These are phyloP conservation scores for Pseudogymnoascus sp. DNA, from an alignment of 2,329 filamentous ascomycete genomes.

Conservation along the genomic window DNA sequence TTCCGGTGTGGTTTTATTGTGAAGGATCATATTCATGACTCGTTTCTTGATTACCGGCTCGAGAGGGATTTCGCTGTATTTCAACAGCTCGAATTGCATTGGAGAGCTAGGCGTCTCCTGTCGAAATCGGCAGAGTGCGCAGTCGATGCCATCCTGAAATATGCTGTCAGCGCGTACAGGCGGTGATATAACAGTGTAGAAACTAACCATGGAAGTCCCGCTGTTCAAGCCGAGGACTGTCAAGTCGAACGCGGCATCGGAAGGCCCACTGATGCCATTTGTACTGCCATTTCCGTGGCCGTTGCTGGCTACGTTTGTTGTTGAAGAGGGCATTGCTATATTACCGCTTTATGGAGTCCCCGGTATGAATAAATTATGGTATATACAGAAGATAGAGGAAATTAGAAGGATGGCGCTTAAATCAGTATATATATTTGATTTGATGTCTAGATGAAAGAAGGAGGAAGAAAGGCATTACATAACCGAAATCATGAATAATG, in stretches of 20 bases:
- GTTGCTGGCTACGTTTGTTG: background rate
- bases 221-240: conserved; percentile 47
- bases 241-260: conserved; percentile 33
- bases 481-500: background rate
- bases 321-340: background rate
- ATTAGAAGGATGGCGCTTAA: background rate
- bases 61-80: conserved; percentile 48
- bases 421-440: background rate
- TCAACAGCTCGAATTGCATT: conserved; percentile 48
- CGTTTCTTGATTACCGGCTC: conserved; percentile 45
- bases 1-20: conserved; percentile 43
- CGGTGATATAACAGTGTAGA: background rate
- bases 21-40: conserved; percentile 48
- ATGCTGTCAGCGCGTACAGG: background rate
- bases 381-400: background rate
- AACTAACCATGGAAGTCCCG: conserved; percentile 39
- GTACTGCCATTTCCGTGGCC: background rate
- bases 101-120: conserved; percentile 42
- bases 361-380: background rate
- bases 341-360: background rate
- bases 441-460: background rate
- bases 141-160: conserved; percentile 43
- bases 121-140: conserved; percentile 46
- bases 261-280: background rate
- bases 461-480: background rate